A percentile compares a stretch with the other conserved stretches of the same genome.
phyloP scores from a whole-genome alignment of 192 early-diverging fungal genomes.

The Rhizophagus sp. region DNA sequence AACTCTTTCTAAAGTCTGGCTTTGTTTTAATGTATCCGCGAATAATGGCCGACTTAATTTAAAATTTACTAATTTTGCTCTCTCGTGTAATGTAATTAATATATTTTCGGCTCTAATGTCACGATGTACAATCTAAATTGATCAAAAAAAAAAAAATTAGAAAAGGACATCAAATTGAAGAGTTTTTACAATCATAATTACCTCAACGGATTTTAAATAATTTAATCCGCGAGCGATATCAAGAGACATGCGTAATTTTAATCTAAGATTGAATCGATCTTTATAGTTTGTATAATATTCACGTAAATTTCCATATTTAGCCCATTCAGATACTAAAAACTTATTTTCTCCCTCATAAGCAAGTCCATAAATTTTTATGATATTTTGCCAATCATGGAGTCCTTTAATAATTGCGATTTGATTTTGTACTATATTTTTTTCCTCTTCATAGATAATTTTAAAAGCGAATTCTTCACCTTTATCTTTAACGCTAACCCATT shows the following conservation, averaged over 20 bases:
- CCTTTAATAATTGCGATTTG: slow-evolving; percentile 9
- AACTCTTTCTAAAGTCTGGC: no score
- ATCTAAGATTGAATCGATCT: neutral
- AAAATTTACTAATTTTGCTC: no score
- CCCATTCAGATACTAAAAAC: slow-evolving; percentile 26
- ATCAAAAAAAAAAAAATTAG: no score
- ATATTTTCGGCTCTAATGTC: neutral
- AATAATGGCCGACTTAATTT: no score
- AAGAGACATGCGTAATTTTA: neutral
- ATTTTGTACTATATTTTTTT: neutral
- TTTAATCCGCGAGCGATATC: slow-evolving; percentile 20
- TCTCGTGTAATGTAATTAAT: neutral
- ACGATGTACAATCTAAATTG: slow-evolving; percentile 5
- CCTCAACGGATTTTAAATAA: neutral
- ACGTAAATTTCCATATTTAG: slow-evolving; percentile 3
- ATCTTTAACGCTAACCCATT: neutral
- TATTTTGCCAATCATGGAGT: slow-evolving; percentile 1
- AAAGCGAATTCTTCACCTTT: neutral
- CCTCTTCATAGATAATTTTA: neutral
- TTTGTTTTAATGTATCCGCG: no score
- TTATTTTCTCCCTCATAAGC: neutral
- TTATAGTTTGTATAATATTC: neutral
- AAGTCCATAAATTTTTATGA: slow-evolving; percentile 16
- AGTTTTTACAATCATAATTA: no score
- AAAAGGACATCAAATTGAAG: no score